Evolutionary conservation across 352 stramenopile species (phyloP), one percentile per base, ranked within the genome.

Genomic region (Globisporangium spinosum): DNA sequence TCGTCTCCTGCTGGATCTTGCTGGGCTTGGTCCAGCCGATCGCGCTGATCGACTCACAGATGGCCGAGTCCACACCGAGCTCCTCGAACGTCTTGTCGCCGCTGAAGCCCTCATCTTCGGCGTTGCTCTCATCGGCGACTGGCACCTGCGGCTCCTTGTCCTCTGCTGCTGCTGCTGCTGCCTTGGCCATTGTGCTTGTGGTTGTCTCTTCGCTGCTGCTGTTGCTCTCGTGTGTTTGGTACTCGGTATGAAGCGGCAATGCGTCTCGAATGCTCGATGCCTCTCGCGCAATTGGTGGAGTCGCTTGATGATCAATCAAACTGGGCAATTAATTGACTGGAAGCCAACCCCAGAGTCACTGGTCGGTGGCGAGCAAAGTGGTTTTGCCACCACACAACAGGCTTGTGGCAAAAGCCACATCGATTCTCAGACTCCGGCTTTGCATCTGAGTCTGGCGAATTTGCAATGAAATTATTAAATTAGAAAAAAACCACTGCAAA

Each of bases 1-100:
- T 96, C 17, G 95, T 84, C 63, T 98, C 71, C 65, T 89, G 79
- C 85, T 99, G 98, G 76, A 99, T 99, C 51, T 93, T 89, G 59
- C 96, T 98, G 32, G 97, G 95, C 64, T 80, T 82, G 13, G 77
- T 84, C 97, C 97, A 99, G 47, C 95, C 94, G 0, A 99, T 78
- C 17, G 82, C 88, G n/a, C 76, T 67, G 63, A 97, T 98, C 22
- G 97, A 91, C 69, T 98, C 83, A 72, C 91, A 96, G 35, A 99
- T 87, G 25, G 93, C 75, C 20, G 87, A 70, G 70, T 97, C 86
- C 17, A 99, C 85, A 53, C 96, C 94, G 7, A 99, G 81, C 22
- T 92, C 89, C 56, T 77, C 72, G 73, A 99, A 99, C 7, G 82
- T 95, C 70, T 75, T 80, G 69, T 84, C 78, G 58, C 82, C 84